Evolutionary conservation across 495 filamentous ascomycete genomes (phyloP).

Genomic region (Hyaloscypha variabilis): DNA sequence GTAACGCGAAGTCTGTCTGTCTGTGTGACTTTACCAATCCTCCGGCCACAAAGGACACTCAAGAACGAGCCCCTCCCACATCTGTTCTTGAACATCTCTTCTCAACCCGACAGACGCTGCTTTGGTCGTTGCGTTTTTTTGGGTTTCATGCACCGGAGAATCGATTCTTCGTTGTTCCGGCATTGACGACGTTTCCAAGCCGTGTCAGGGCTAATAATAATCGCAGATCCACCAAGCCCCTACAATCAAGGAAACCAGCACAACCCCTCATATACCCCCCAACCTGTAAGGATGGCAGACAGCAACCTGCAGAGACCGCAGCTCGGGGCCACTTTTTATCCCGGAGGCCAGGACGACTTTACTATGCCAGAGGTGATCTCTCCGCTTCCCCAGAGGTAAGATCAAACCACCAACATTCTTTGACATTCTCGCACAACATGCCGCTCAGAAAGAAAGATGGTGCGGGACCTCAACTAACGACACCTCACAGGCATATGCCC

Average conservation of each 20-base stretch:
- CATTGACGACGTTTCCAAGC: background rate
- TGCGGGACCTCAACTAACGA: constrained; percentile 10
- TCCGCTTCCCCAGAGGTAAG: constrained; percentile 89
- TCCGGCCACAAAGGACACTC: background rate
- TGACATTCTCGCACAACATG: background rate
- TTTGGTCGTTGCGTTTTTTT: background rate
- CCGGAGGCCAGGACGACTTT: constrained; percentile 87
- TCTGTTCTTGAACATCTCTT: background rate
- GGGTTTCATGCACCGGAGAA: background rate
- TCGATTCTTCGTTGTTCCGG: background rate
- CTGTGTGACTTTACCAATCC: background rate
- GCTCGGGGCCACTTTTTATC: constrained; percentile 60
- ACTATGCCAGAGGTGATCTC: constrained; percentile 75
- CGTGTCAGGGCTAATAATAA: constrained; percentile 10
- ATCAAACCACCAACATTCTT: constrained; percentile 11
- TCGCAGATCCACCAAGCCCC: background rate
- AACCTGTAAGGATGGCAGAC: constrained; percentile 3
- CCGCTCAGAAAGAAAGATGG: background rate
- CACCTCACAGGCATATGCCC: constrained; percentile 54
- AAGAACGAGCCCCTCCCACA: background rate
- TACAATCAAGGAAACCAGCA: background rate
- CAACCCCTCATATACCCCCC: background rate
- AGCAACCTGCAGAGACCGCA: constrained; percentile 14
- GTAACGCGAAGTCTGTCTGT: background rate
- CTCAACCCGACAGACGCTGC: background rate